phyloP scores from a whole-genome alignment of 1,284 basidiomycete genomes.

The Polyporus tsugae region DNA sequence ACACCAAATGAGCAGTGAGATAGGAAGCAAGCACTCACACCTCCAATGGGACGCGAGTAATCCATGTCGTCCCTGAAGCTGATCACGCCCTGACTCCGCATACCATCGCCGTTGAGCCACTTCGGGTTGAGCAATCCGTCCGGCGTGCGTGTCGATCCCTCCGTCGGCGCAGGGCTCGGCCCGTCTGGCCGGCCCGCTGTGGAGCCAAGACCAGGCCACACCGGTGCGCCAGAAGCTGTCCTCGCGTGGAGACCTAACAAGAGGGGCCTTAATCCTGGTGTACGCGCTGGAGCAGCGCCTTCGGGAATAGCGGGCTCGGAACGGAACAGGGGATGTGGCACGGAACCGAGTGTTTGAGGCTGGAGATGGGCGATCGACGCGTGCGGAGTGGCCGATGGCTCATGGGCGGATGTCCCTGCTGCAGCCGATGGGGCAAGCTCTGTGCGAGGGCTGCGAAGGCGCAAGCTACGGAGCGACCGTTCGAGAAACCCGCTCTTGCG shows the following conservation, averaged over 20 bases:
- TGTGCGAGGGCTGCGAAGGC: constrained; percentile 25
- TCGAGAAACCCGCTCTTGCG: constrained; percentile 35
- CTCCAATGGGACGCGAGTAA: constrained; percentile 53
- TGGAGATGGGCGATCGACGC: constrained; percentile 30
- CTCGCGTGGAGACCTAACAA: constrained; percentile 4
- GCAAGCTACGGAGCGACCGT: constrained; percentile 34
- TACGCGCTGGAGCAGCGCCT: constrained; percentile 6
- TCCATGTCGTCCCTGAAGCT: constrained; percentile 54
- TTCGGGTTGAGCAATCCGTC: constrained; percentile 52
- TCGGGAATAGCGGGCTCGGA: constrained; percentile 15
- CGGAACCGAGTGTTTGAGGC: constrained; percentile 28
- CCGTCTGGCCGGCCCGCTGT: constrained; percentile 28
- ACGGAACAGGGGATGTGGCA: constrained; percentile 24
- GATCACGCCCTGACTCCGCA: constrained; percentile 44
- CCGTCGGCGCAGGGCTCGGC: constrained; percentile 48
- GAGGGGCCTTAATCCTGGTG: neutral
- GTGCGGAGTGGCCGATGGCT: constrained; percentile 11
- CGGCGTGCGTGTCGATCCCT: constrained; percentile 39
- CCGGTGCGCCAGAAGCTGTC: constrained; percentile 18
- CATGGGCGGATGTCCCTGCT: constrained; percentile 13
- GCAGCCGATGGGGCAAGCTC: constrained; percentile 8
- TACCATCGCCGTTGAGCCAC: constrained; percentile 35
- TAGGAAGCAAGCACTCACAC: constrained; percentile 41
- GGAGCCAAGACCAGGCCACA: constrained; percentile 33
- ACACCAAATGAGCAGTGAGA: neutral